Evolutionary conservation across 441 rosid species (phyloP).

Genomic region (Euphorbia schlechtendalii): DNA sequence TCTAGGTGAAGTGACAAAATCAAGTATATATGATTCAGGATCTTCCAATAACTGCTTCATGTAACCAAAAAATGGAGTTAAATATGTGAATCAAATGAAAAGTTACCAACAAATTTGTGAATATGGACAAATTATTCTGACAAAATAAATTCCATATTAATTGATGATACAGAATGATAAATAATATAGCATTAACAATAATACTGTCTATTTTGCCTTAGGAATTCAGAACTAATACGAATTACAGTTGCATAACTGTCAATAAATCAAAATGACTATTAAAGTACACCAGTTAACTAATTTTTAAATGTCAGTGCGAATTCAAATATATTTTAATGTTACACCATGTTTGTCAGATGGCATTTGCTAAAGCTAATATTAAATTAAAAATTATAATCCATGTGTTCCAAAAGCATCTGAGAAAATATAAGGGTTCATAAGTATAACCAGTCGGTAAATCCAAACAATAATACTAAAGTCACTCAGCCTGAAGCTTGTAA

Average conservation of each 20-base stretch:
- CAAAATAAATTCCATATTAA: background rate
- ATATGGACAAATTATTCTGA: background rate
- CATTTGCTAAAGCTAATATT: background rate
- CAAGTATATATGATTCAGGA: constrained; percentile 55
- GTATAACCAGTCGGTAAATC: background rate
- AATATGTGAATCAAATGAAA: background rate
- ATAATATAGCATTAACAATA: background rate
- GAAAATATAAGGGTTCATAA: background rate
- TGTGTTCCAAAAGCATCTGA: background rate
- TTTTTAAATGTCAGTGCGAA: background rate
- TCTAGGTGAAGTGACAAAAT: constrained; percentile 65
- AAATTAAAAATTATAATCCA: background rate
- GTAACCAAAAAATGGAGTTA: constrained; percentile 18
- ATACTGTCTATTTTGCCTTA: too few relatives aligned
- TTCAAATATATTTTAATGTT: background rate
- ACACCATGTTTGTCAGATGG: too few relatives aligned
- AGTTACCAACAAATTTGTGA: background rate
- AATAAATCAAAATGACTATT: background rate
- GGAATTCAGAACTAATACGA: background rate
- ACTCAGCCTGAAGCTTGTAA: background rate
- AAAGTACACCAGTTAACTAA: background rate
- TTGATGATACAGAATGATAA: background rate
- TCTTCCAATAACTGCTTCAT: constrained; percentile 62
- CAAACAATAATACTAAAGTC: background rate
- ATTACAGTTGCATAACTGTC: background rate